Evolutionary conservation across 2,329 filamentous ascomycete species (phyloP).

Genomic region (Ophiosphaerella herpotricha): DNA sequence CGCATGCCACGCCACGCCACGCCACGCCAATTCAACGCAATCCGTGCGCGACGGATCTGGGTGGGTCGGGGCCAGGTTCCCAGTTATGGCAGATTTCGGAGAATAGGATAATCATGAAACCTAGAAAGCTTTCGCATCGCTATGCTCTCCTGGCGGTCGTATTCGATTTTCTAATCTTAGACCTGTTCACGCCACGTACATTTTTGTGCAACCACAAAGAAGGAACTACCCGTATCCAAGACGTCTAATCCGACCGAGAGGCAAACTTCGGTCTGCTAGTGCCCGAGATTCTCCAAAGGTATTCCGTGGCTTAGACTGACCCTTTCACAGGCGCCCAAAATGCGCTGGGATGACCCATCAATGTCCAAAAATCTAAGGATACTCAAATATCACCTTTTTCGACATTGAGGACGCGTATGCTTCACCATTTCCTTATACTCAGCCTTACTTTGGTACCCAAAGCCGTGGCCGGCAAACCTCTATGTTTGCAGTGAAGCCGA

Average conservation of each 20-base stretch:
- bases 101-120: slow-evolving; percentile 23
- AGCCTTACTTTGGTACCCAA: neutral
- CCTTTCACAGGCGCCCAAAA: no score
- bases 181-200: neutral
- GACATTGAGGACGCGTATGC: slow-evolving; percentile 32
- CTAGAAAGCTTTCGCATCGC: slow-evolving; percentile 2
- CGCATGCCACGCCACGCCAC: neutral
- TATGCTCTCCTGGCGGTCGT: neutral
- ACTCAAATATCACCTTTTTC: neutral
- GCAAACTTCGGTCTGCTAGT: no score
- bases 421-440: slow-evolving; percentile 4
- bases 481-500: neutral
- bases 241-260: no score
- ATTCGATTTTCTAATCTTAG: neutral
- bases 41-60: neutral
- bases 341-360: no score
- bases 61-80: neutral
- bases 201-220: no score
- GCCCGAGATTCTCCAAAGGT: no score
- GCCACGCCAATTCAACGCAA: neutral
- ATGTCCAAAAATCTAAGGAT: slow-evolving; percentile 1
- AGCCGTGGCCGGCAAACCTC: neutral
- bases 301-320: no score
- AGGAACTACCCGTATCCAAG: no score
- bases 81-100: slow-evolving; percentile 12